Evolutionary conservation across 2,329 filamentous ascomycete genomes (phyloP), one percentile per base, ranked within the genome.

Genomic region (Fusarium heterosporum): DNA sequence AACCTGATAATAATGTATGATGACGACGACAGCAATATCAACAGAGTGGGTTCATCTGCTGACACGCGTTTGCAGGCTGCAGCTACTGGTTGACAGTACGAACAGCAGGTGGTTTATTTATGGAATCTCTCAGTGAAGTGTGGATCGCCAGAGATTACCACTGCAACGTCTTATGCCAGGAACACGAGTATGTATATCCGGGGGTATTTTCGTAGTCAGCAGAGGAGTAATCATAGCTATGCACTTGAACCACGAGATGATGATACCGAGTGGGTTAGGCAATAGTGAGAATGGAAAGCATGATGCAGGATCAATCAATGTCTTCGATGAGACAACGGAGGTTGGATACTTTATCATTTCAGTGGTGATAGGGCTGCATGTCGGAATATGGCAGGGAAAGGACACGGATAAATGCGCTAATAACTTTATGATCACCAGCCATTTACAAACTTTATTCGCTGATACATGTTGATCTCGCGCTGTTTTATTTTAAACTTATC

Each of bases 101-200:
- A 36, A 9, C 8, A 68, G 49, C 46, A 41, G 36, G 36, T 26
- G 38, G 32, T 51, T 68, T 68, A 68, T 68, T 68, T 68, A 68
- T 68, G 65, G 65, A 53, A 68, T 53, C 43, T n/a, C 16, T 36
- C n/a, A 36, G 36, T 61, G 28, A 36, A 34, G 36, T 48, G 64
- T 68, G 65, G 65, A 66, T 47, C 51, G 14, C 48, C 22, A 51
- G 45, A 68, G 54, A 68, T 65, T 65, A 62, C 61, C 39, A 62
- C 51, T 62, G 41, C 42, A 57, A 66, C 39, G 40, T 66, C 48
- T 52, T 52, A 36, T 48, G 55, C 54, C 30, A 66, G 41, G 54
- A 39, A 52, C 58, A 59, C 40, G 53, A 50, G 42, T 43, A 26
- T 49, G 17, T 36, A 22, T 34, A 48, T 39, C 49, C 45, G 26